phyloP scores from a whole-genome alignment of 2,329 filamentous ascomycete genomes.

The Tolypocladium amazonense region DNA sequence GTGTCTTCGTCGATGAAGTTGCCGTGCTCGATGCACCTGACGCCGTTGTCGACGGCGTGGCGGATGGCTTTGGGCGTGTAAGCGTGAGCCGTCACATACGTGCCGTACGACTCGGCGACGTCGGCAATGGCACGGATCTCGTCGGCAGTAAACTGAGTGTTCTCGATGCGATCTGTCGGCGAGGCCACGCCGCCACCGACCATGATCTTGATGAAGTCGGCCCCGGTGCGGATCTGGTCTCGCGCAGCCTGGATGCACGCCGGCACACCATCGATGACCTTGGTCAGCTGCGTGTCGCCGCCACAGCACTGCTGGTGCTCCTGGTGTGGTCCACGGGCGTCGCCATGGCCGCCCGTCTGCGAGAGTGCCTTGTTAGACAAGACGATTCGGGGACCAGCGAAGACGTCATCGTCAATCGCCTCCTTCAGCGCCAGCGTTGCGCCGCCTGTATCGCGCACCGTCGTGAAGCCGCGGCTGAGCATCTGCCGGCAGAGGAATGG shows the following conservation, averaged over 20 bases:
- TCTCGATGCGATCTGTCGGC: constrained; percentile 41
- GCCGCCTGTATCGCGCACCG: constrained; percentile 46
- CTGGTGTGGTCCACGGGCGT: constrained; percentile 34
- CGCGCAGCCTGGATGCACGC: constrained; percentile 40
- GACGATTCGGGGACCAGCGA: constrained; percentile 44
- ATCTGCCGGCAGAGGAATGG: constrained; percentile 38
- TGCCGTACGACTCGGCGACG: constrained; percentile 35
- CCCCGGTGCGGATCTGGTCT: constrained; percentile 43
- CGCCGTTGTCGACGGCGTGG: constrained; percentile 44
- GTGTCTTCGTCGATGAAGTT: constrained; percentile 31
- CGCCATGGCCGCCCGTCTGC: constrained; percentile 49
- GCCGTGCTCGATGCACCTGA: constrained; percentile 38
- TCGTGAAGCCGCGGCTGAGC: constrained; percentile 47
- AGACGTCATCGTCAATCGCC: constrained; percentile 43
- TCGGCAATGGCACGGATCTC: constrained; percentile 45
- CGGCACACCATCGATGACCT: constrained; percentile 35
- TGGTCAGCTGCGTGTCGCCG: background rate
- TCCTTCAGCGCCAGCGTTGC: constrained; percentile 43
- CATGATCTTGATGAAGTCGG: constrained; percentile 55
- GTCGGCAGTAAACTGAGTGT: constrained; percentile 44
- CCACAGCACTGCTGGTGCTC: constrained; percentile 4
- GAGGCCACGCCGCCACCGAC: constrained; percentile 44
- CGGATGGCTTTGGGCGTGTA: constrained; percentile 45
- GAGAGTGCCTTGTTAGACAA: constrained; percentile 42
- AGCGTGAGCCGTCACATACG: constrained; percentile 46